Percentiles rank a stretch among this genome's conserved stretches.
Conservation (phyloP, 768 basidiomycete species). For the Cystobasidium ongulense region DNA sequence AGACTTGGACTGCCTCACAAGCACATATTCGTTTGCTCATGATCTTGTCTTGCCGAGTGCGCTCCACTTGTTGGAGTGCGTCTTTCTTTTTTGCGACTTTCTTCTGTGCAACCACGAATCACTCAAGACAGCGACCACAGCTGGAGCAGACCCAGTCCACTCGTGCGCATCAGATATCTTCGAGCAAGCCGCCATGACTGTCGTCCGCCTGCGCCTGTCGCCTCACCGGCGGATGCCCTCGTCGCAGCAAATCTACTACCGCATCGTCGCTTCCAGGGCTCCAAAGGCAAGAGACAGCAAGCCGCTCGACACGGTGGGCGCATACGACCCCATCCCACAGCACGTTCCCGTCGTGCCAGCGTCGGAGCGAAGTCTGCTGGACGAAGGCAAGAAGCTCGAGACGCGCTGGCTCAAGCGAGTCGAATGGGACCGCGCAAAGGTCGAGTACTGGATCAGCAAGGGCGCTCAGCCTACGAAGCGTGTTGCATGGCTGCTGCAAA, state of each 20-base stretch:
- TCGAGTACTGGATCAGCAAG: constrained; percentile 19
- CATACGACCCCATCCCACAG: constrained; percentile 19
- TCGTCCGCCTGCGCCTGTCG: constrained; percentile 23
- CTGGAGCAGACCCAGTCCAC: no score
- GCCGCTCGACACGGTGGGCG: constrained; percentile 18
- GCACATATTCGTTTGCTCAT: no score
- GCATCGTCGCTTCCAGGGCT: constrained; percentile 5
- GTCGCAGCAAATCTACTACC: constrained; percentile 20
- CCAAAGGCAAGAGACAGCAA: constrained; percentile 3
- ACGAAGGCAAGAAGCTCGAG: constrained; percentile 18
- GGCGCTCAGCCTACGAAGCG: constrained; percentile 18
- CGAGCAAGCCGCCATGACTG: background rate
- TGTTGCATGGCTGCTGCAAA: constrained; percentile 20
- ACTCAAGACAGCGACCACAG: no score
- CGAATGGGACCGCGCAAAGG: constrained; percentile 21
- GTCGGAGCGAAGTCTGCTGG: constrained; percentile 11
- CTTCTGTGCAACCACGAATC: no score
- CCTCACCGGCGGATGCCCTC: constrained; percentile 17
- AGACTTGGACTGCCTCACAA: no score
- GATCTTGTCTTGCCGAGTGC: no score
- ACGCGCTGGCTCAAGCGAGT: constrained; percentile 14
- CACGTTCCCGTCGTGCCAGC: background rate
- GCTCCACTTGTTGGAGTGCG: no score
- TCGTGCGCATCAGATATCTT: no score
- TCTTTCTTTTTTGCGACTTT: no score